phyloP scores from a whole-genome alignment of 2,329 filamentous ascomycete species.

The Calonectria hawksworthii region DNA sequence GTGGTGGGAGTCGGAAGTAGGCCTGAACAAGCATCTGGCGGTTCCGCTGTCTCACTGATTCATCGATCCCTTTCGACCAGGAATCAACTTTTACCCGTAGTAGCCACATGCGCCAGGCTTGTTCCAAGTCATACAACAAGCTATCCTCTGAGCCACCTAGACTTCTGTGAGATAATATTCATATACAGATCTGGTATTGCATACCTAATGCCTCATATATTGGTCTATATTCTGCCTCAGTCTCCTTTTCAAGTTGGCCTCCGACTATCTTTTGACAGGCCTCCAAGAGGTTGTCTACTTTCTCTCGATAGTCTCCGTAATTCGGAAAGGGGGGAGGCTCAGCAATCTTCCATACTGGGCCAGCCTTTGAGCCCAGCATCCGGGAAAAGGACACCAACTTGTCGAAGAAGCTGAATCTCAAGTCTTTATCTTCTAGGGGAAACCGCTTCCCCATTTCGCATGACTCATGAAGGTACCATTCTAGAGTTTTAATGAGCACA shows the following conservation, averaged over 20 bases:
- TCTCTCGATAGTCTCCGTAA: background rate
- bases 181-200: background rate
- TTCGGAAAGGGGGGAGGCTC: background rate
- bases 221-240: background rate
- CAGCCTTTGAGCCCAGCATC: background rate
- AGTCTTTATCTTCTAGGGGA: background rate
- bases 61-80: slow-evolving; percentile 23
- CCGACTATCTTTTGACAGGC: background rate
- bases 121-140: background rate
- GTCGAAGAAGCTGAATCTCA: background rate
- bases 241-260: background rate
- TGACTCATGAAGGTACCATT: background rate
- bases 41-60: background rate
- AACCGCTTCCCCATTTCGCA: background rate
- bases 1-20: background rate
- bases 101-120: slow-evolving; percentile 4
- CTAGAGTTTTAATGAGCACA: background rate
- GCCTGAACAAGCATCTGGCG: background rate
- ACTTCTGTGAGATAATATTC: background rate
- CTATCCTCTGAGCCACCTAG: background rate
- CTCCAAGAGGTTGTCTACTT: background rate
- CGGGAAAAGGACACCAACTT: background rate
- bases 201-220: slow-evolving; percentile 9
- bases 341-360: background rate
- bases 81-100: slow-evolving; percentile 21